Base-by-base conservation (phyloP, 2,329 filamentous ascomycete genomes). In the Fusarium multiceps region DNA sequence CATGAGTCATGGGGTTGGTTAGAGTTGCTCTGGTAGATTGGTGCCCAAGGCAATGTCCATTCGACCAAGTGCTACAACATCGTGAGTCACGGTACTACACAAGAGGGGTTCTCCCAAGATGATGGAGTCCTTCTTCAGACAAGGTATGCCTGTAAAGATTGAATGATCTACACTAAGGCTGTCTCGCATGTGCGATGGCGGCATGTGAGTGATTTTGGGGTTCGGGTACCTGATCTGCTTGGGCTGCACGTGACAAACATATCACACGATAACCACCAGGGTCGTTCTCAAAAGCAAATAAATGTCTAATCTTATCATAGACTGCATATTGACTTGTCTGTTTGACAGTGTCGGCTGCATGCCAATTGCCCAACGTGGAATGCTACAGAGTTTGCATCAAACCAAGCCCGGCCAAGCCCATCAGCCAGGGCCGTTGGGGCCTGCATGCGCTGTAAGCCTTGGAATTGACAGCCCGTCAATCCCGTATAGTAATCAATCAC, bases 1-100 rank as follows among this genome's bases (percentile, higher is more conserved):
- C 58, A 63, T 63, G 60, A 63, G 60, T 63, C 60, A 63, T 58
- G 59, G 42, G 43, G 37, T 18, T 23, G 30, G 32, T 37, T 32
- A 21, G 58, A 32, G 50, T 34, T 34, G 61, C 34, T 27, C 25
- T 63, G 59, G 32, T 63, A 37, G 55, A 55, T 63, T 63, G 60
- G 48, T 63, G 60, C 60, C 60, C 58, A 63, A 56, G 58, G 18
- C n/a, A 20, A 34, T 37, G 48, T 11, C 7, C 2, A 25, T 28
- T 46, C 2, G 11, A 28, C 28, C 11, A n/a, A 47, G 7, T 47
- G 21, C 43, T 27, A 14, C 14, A 12, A 14, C n/a, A 18, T 4
- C 9, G n/a, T 40, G 42, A n/a, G 7, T 28, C 30, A 40, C n/a
- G n/a, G n/a, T n/a, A n/a, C n/a, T n/a, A n/a, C n/a, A n/a, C n/a